Base-by-base conservation (phyloP, 23 red algal species). In the Pyropia yezoensis region DNA sequence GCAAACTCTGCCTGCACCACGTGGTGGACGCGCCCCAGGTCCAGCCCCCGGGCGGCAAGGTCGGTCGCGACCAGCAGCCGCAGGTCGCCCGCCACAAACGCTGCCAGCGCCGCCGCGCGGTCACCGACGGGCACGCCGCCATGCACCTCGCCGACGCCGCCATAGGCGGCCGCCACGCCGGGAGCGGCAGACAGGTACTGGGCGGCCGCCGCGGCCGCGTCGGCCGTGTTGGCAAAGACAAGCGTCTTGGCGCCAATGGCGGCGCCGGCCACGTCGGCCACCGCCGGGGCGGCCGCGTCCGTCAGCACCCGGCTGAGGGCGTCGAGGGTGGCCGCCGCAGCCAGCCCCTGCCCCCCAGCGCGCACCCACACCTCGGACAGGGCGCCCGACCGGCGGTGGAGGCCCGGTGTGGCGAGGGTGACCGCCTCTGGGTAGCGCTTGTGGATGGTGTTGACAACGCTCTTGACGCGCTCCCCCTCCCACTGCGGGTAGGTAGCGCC, bases 1-100 rank as follows among this genome's bases (percentile, higher is more conserved):
- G 86, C 69, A 83, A 98, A 79, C 20, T 98, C 82, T 54, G 74
- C 91, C 50, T 98, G 75, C 12, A 98, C 59, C 8, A 98, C 86
- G 26, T 82, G 63, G 22, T 73, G 69, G 52, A 98, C 82, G 54
- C 91, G 53, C 7, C 83, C 83, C 50, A 98, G 71, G 69, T 98
- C 85, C 39, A 98, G 65, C 6, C 94, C 94, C 18, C 88, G 77
- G 11, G 85, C 83, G 9, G 80, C 94, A 39, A 98, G 57, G 75
- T 98, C 94, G 13, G 94, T 98, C 25, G 72, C 75, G 49, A 98
- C 88, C 25, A 98, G 66, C 29, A 98, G 60, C 32, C 82, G 79
- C 18, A 22, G 61, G n/a, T 80, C 66, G 27, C 74, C 83, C 13
- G 32, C 58, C 16, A 67, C 52, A 64, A 89, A 96, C 25, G 60